Percentiles rank a stretch among this genome's conserved stretches.
Evolutionary conservation across 2,329 filamentous ascomycete genomes (phyloP).

Genomic region (Colletotrichum theobromicola): DNA sequence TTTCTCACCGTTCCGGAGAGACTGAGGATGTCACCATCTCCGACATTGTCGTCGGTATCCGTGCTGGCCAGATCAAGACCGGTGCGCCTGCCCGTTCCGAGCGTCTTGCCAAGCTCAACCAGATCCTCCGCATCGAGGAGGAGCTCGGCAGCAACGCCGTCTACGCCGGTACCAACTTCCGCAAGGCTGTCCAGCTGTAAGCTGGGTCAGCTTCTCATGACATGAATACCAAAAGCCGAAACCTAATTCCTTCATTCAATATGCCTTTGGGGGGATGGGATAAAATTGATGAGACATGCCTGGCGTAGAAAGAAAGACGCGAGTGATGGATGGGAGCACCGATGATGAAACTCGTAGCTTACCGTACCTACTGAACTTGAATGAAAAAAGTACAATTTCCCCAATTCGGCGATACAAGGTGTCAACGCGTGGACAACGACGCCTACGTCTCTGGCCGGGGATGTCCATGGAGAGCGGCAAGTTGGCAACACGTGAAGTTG

Average conservation of each 20-base stretch:
- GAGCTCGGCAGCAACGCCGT: slow-evolving; percentile 91
- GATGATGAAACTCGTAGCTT: slow-evolving; percentile 20
- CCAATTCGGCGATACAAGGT: background rate
- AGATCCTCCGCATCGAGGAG: slow-evolving; percentile 99
- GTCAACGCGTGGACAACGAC: background rate
- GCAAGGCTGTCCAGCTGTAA: slow-evolving; percentile 88
- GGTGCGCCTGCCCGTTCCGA: slow-evolving; percentile 95
- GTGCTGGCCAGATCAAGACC: slow-evolving; percentile 98
- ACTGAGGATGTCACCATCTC: slow-evolving; percentile 99
- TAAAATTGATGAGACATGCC: slow-evolving; percentile 17
- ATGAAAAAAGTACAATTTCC: slow-evolving; percentile 1
- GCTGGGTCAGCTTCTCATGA: background rate
- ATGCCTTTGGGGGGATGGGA: background rate
- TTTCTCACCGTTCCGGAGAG: slow-evolving; percentile 98
- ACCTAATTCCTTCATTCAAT: background rate
- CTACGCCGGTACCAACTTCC: slow-evolving; percentile 93
- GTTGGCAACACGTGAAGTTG: background rate
- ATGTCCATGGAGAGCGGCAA: background rate
- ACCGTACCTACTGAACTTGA: background rate
- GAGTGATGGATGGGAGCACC: slow-evolving; percentile 7
- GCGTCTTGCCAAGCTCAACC: slow-evolving; percentile 99
- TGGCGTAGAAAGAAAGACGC: slow-evolving; percentile 10
- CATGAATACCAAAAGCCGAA: background rate
- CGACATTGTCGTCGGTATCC: slow-evolving; percentile 96
- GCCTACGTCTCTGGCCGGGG: background rate